Percentiles rank a stretch among this genome's conserved stretches.
phyloP scores from a whole-genome alignment of 2,329 filamentous ascomycete species.

The Fusarium goolgardi region DNA sequence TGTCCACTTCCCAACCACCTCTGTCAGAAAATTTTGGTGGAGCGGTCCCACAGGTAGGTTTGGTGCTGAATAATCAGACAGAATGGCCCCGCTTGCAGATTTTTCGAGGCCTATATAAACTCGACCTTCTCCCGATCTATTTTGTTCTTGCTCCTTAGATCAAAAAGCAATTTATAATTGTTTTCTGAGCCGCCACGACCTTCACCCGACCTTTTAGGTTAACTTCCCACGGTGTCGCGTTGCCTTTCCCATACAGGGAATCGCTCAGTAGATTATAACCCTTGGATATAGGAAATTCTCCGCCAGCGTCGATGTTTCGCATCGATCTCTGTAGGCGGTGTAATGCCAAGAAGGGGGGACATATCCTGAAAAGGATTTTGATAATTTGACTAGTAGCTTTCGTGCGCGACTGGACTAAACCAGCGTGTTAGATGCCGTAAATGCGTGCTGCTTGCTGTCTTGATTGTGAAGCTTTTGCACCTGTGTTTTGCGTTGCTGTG shows the following conservation, averaged over 20 bases:
- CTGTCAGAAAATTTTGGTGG: not conserved
- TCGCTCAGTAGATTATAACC: slow-evolving; percentile 69
- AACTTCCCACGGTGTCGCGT: slow-evolving; percentile 67
- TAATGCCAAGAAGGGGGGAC: slow-evolving; percentile 72
- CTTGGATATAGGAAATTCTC: slow-evolving; percentile 73
- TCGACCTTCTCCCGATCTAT: slow-evolving; percentile 40
- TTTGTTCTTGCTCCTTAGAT: slow-evolving; percentile 62
- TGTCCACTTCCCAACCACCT: slow-evolving; percentile 4
- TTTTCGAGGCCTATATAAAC: slow-evolving; percentile 42
- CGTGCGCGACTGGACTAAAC: not conserved
- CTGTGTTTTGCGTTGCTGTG: not conserved
- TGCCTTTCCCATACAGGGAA: slow-evolving; percentile 66
- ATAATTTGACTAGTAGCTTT: slow-evolving; percentile 5
- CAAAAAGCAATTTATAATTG: slow-evolving; percentile 64
- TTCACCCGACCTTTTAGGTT: slow-evolving; percentile 56
- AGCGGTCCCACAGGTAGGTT: not conserved
- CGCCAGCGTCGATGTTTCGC: slow-evolving; percentile 56
- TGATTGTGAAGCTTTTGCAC: not conserved
- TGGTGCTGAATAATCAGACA: slow-evolving; percentile 34
- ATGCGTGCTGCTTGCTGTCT: not conserved
- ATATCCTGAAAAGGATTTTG: slow-evolving; percentile 51
- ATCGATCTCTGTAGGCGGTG: slow-evolving; percentile 58
- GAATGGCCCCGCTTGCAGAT: slow-evolving; percentile 37
- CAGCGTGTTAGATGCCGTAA: not conserved
- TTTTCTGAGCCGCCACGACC: slow-evolving; percentile 71